Conservation (phyloP, 805 yeast genomes). For the Naumovozyma baii region DNA sequence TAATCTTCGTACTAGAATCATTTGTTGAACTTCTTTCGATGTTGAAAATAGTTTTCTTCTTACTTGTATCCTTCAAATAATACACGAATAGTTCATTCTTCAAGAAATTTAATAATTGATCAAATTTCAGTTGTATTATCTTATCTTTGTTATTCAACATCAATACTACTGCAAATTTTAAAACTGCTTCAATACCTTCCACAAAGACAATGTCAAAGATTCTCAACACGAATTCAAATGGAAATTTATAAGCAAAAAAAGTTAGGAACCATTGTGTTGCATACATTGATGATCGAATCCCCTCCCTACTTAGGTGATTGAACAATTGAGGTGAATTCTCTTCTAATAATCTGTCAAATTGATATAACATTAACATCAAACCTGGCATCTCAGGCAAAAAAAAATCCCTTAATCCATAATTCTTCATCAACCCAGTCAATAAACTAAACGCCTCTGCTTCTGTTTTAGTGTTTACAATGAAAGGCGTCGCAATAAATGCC, state of each 20-base stretch:
- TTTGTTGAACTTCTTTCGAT: slow-evolving; percentile 18
- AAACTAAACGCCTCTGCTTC: slow-evolving; percentile 82
- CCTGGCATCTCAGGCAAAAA: slow-evolving; percentile 93
- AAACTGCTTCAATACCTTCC: slow-evolving; percentile 81
- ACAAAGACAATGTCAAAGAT: slow-evolving; percentile 82
- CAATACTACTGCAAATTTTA: slow-evolving; percentile 75
- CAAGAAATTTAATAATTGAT: slow-evolving; percentile 62
- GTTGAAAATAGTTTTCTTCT: slow-evolving; percentile 14
- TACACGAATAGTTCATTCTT: slow-evolving; percentile 71
- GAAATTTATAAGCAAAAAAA: slow-evolving; percentile 89
- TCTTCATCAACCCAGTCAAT: slow-evolving; percentile 72
- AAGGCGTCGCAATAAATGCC: slow-evolving; percentile 86
- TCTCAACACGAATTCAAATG: slow-evolving; percentile 75
- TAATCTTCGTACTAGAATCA: not conserved
- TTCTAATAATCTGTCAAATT: slow-evolving; percentile 81
- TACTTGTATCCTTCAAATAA: slow-evolving; percentile 39
- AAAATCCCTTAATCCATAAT: slow-evolving; percentile 67
- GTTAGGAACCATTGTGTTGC: slow-evolving; percentile 98
- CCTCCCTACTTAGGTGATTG: slow-evolving; percentile 74
- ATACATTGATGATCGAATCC: slow-evolving; percentile 87
- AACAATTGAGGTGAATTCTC: slow-evolving; percentile 62
- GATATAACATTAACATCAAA: slow-evolving; percentile 71
- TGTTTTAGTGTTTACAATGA: slow-evolving; percentile 54
- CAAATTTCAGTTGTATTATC: slow-evolving; percentile 59
- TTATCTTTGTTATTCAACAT: slow-evolving; percentile 58